phyloP scores from a whole-genome alignment of 2,329 filamentous ascomycete species.

The Alternaria conjuncta region DNA sequence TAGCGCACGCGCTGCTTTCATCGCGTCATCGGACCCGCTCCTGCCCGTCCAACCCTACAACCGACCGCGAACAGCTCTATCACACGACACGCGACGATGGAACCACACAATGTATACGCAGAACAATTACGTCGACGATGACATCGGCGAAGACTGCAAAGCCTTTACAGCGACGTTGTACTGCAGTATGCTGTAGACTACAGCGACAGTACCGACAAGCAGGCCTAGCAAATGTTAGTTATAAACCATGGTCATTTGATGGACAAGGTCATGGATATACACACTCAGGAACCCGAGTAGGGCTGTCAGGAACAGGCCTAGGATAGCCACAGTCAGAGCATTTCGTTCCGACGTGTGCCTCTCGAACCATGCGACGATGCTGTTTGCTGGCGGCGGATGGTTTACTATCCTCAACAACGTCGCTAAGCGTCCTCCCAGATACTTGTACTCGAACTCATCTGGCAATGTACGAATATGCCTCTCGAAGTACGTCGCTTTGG shows the following conservation, averaged over 20 bases:
- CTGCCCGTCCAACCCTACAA: background rate
- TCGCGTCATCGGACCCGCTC: background rate
- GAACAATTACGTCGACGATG: too few relatives aligned
- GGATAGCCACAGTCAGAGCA: background rate
- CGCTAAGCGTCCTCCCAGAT: background rate
- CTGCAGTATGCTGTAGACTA: background rate
- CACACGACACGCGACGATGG: too few relatives aligned
- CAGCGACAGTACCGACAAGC: background rate
- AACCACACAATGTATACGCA: too few relatives aligned
- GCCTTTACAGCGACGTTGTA: background rate
- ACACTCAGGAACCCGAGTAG: background rate
- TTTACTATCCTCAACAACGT: background rate
- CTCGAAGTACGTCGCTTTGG: rapidly evolving
- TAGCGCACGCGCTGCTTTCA: background rate
- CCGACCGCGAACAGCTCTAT: background rate
- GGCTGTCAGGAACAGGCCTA: background rate
- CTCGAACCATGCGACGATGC: background rate
- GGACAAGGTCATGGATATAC: too few relatives aligned
- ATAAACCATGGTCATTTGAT: too few relatives aligned
- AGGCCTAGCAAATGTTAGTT: background rate
- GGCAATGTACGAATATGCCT: background rate
- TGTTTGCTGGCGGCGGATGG: background rate
- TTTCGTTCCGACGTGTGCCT: background rate
- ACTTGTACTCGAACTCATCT: background rate
- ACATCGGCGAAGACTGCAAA: too few relatives aligned